Evolutionary conservation across 257 asterid species (phyloP).

Genomic region (Salvia miltiorrhiza): DNA sequence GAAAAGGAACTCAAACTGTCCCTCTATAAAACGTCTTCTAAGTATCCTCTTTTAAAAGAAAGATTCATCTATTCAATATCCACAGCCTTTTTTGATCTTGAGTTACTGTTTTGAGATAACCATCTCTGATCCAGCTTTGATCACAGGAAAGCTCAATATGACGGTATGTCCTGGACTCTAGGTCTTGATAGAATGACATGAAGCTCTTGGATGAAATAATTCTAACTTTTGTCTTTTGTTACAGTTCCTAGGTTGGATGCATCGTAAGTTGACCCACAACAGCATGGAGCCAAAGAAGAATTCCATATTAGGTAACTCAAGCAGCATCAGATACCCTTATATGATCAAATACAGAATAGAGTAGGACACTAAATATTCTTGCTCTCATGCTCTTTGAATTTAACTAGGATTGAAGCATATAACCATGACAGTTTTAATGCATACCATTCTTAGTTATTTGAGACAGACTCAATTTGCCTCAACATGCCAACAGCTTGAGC

Average conservation of each 20-base stretch:
- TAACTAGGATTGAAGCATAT: neutral
- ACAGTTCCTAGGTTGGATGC: conserved; percentile 94
- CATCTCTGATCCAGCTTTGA: conserved; percentile 22
- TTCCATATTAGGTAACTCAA: conserved; percentile 50
- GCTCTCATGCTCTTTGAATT: neutral
- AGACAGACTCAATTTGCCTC: conserved; percentile 1
- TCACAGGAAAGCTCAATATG: conserved; percentile 47
- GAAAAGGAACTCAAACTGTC: conserved; percentile 29
- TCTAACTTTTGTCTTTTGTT: conserved; percentile 35
- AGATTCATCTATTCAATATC: conserved; percentile 17
- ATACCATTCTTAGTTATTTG: neutral
- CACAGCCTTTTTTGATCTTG: conserved; percentile 15
- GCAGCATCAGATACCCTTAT: conserved; percentile 6
- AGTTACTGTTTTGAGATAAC: conserved; percentile 23
- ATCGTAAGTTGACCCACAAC: conserved; percentile 55
- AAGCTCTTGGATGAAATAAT: neutral
- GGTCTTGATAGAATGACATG: conserved; percentile 14
- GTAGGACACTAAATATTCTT: conserved; percentile 14
- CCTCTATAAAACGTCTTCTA: conserved; percentile 25
- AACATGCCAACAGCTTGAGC: neutral
- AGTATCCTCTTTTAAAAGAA: conserved; percentile 16
- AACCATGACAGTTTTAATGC: neutral
- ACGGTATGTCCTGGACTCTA: conserved; percentile 49
- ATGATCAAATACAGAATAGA: neutral
- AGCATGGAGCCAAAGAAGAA: conserved; percentile 40